phyloP scores from a whole-genome alignment of 768 basidiomycete genomes.

The Lanmaoa rubissima region DNA sequence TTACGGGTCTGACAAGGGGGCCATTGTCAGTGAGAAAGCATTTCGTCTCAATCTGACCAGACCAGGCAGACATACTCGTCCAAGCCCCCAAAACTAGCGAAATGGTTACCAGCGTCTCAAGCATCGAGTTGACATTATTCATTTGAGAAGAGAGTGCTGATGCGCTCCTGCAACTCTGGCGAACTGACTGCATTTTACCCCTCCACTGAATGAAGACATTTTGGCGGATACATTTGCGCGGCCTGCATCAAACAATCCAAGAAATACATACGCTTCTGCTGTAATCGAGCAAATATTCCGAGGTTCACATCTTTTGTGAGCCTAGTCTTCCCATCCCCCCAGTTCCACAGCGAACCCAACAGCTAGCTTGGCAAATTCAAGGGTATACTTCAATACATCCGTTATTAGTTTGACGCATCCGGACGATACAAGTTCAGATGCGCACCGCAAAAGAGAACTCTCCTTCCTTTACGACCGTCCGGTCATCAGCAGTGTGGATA shows the following conservation, averaged over 20 bases:
- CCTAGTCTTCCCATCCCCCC: slow-evolving; percentile 20
- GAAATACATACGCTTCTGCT: not conserved
- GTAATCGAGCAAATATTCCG: not conserved
- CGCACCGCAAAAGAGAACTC: slow-evolving; percentile 44
- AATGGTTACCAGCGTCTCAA: not conserved
- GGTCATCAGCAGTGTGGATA: slow-evolving; percentile 36
- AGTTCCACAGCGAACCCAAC: slow-evolving; percentile 59
- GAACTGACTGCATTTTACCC: not conserved
- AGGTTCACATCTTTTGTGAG: not conserved
- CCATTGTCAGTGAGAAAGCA: not conserved
- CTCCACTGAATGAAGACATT: not conserved
- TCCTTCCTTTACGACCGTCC: slow-evolving; percentile 24
- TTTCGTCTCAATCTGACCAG: not conserved
- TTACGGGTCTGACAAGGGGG: not conserved
- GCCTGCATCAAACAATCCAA: not conserved
- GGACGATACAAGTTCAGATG: not conserved
- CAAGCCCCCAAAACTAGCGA: not conserved
- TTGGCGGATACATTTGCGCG: not conserved
- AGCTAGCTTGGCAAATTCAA: slow-evolving; percentile 60
- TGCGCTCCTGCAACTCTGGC: not conserved
- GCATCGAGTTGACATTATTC: too few relatives aligned
- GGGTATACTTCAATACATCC: slow-evolving; percentile 37
- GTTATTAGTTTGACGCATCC: not conserved
- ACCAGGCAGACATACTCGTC: not conserved
- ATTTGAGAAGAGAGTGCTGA: not conserved